These are phyloP conservation scores for Phytopythium chamaehyphon DNA, from an alignment of 352 stramenopile genomes.

Conservation along the genomic window DNA sequence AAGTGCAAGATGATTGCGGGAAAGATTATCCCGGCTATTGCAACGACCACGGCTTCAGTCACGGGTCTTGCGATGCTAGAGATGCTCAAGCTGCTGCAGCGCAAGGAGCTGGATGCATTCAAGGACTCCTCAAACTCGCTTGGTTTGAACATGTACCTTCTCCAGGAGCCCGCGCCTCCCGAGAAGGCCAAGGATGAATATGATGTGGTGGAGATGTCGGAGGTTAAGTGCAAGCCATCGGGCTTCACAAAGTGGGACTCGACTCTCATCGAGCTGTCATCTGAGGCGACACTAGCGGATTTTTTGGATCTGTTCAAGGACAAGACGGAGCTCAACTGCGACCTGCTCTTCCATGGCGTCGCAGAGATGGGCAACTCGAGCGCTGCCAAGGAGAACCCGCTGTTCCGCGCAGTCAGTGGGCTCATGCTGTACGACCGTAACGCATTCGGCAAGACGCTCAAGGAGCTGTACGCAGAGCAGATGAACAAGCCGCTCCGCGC, in stretches of 20 bases:
- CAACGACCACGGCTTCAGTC: slow-evolving; percentile 99
- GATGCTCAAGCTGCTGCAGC: slow-evolving; percentile 87
- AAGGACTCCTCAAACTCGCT: slow-evolving; percentile 93
- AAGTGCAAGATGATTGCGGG: slow-evolving; percentile 98
- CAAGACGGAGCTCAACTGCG: slow-evolving; percentile 71
- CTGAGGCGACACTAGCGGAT: slow-evolving; percentile 55
- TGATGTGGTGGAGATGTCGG: slow-evolving; percentile 85
- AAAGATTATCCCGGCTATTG: slow-evolving; percentile 99
- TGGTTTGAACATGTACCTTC: slow-evolving; percentile 91
- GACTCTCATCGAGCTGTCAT: slow-evolving; percentile 69
- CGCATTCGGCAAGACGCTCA: slow-evolving; percentile 63
- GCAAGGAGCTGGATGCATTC: slow-evolving; percentile 85
- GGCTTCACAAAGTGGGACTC: slow-evolving; percentile 93
- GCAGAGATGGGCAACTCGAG: slow-evolving; percentile 63
- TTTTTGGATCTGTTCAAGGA: slow-evolving; percentile 68
- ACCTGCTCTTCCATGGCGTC: slow-evolving; percentile 75
- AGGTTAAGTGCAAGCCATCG: slow-evolving; percentile 83
- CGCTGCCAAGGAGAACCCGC: slow-evolving; percentile 55
- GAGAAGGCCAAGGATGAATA: slow-evolving; percentile 90
- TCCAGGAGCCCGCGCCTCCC: slow-evolving; percentile 83
- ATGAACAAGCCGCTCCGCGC: slow-evolving; percentile 44
- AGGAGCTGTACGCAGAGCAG: slow-evolving; percentile 68
- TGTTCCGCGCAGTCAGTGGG: slow-evolving; percentile 64
- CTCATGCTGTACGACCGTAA: slow-evolving; percentile 88
- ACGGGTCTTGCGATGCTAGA: slow-evolving; percentile 95